These are phyloP conservation scores for Carex pumila DNA, from an alignment of 176 grass and related monocot species.

Conservation along the genomic window DNA sequence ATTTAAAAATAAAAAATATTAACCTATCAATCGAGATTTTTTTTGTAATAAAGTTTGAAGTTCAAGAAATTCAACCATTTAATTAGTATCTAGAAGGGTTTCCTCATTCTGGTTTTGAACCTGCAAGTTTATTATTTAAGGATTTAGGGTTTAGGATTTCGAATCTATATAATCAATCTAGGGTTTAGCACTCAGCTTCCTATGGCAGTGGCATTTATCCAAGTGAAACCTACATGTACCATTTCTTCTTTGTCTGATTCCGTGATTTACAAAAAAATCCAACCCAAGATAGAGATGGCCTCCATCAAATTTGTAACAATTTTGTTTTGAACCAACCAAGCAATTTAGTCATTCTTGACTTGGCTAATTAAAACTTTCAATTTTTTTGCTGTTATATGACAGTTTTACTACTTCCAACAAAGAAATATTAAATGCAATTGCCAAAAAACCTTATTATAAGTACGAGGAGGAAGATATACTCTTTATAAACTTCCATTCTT, in stretches of 20 bases:
- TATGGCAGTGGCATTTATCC: neutral
- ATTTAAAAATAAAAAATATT: no score
- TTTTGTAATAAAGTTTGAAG: no score
- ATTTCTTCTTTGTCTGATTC: neutral
- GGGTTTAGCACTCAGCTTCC: neutral
- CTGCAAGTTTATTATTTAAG: no score
- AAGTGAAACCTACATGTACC: neutral
- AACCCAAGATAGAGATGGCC: neutral
- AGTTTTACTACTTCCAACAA: neutral
- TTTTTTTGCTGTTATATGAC: neutral
- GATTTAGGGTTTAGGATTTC: no score
- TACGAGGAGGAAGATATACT: neutral
- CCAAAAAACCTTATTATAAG: neutral
- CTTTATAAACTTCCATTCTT: neutral
- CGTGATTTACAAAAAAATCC: neutral
- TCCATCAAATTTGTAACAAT: neutral
- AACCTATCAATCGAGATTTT: no score
- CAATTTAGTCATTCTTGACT: neutral
- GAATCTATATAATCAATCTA: no score
- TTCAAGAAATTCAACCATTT: no score
- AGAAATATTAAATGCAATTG: neutral
- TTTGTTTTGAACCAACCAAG: neutral
- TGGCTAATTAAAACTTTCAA: neutral
- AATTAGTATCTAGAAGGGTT: no score
- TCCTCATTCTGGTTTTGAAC: no score